These are phyloP conservation scores for Leucocoprinus birnbaumii DNA, from an alignment of 768 basidiomycete species.

Conservation along the genomic window DNA sequence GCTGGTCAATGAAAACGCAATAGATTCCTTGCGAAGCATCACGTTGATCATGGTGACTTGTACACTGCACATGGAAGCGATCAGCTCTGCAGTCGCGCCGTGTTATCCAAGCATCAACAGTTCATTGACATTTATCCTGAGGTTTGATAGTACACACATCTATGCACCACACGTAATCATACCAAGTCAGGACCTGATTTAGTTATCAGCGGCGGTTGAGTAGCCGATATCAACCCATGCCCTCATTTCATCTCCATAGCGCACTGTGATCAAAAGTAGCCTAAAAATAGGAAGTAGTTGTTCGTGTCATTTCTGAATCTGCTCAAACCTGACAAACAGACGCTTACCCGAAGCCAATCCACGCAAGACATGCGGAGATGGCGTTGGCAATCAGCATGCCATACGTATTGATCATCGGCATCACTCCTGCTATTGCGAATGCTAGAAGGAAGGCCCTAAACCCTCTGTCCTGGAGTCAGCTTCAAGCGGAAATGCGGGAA, in stretches of 20 bases:
- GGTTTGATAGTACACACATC: no score
- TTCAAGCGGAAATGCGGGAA: neutral
- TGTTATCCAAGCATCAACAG: no score
- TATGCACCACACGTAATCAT: no score
- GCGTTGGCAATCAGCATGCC: slow-evolving; percentile 50
- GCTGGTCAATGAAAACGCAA: no score
- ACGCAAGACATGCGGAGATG: slow-evolving; percentile 39
- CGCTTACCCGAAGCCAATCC: slow-evolving; percentile 52
- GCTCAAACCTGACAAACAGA: neutral
- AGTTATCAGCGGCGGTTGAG: slow-evolving; percentile 39
- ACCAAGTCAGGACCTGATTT: neutral
- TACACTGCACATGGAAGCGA: no score
- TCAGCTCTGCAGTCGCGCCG: no score
- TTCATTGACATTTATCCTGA: no score
- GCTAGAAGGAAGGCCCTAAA: slow-evolving; percentile 44
- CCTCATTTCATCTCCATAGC: slow-evolving; percentile 57
- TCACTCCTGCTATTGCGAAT: slow-evolving; percentile 37
- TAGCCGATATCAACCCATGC: slow-evolving; percentile 56
- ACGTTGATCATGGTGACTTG: no score
- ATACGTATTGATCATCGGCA: slow-evolving; percentile 51
- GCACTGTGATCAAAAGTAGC: slow-evolving; percentile 49
- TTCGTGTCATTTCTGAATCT: neutral
- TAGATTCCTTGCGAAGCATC: no score
- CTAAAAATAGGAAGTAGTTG: slow-evolving; percentile 24
- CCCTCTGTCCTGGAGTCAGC: slow-evolving; percentile 29